Base-by-base conservation (phyloP, 1,284 basidiomycete genomes). In the Omphalotus olearius region DNA sequence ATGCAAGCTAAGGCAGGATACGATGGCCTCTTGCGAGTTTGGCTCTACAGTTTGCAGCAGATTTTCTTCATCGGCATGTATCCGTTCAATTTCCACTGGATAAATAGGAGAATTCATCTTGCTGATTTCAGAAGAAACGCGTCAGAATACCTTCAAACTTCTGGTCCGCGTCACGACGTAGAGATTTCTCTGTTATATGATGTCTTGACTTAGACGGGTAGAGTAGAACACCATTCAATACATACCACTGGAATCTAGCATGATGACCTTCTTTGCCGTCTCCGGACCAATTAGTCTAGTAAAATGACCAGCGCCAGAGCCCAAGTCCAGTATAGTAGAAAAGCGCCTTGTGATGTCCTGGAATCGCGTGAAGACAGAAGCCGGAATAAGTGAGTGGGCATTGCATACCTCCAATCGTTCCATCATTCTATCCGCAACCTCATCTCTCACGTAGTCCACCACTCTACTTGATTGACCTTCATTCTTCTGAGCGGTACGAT, bases 231-330 rank as follows among this genome's bases (percentile, higher is more conserved):
- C 9, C 4, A 33, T 13, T 4, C 7, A 45, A 37, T 17, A 50
- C 56, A 47, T 67, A 94, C 93, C 73, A 60, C 92, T 95, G 41
- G 86, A 82, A 59, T 99, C 97, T 47, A 97, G 71, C 88, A 99
- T 91, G 42, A 91, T 76, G 11, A 87, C 81, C 64, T 88, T 91
- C 60, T 80, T 71, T 1, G 87, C 83, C 56, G 83, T 85, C 43
- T 84, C 73, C 3, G 74, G 69, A 61, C 93, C 91, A 30, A 99
- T 65, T 28, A 95, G 74, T 64, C 88, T 92, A 1, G 93, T 83
- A 59, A 99, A 84, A 68, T 95, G 92, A 1, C 96, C 96, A 1
- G 96, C 77, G n/a, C 96, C 95, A n/a, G 92, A 85, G 1, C 94
- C 92, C 18, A 98, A 72, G 69, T 99, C 97, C 13, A 99, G 73